Base-by-base conservation (phyloP, 495 filamentous ascomycete species). In the Ramalina intermedia region DNA sequence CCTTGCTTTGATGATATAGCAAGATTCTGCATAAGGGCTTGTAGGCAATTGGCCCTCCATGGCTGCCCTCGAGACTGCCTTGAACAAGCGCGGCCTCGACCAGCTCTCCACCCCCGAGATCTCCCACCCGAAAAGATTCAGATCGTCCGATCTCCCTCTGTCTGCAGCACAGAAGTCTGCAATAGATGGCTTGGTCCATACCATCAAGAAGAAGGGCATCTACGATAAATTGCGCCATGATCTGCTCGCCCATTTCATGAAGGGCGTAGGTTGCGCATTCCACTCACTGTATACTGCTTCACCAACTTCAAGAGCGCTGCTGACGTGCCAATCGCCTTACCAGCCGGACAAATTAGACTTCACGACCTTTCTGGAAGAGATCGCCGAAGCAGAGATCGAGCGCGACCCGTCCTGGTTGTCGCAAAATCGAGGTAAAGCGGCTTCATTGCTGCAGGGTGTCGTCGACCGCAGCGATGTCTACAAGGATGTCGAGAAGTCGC, bases 191-290 rank as follows among this genome's bases (percentile, higher is more conserved):
- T 69, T 95, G 21, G 73, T 87, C 9, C 78, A 87, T 64, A 78
- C 77, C 6, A 89, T 88, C 63, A 91, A 91, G 65, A 94, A 94
- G 67, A 89, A 89, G 63, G 88, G 88, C 20, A 82, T 82, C 37
- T 94, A 89, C 56, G 88, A 95, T 62, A 69, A 66, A n/a, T 72
- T 90, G 51, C 78, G 88, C 44, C 91, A 91, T 60, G 72, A 81
- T 46, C 70, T 86, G 3, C 90, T 84, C 79, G 77, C 82, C 36
- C 78, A 88, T 49, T 87, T 91, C 51, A 79, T 84, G 53, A 74
- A 80, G 27, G 80, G 78, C 48, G 85, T 88, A 75, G 58, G 79
- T 62, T 33, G 29, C 29, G 12, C 29, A 33, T 33, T 9, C 6
- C 29, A 7, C 29, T 7, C 29, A 7, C 29, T 29, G 26, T 29